Conservation (phyloP, 805 yeast species). For the Cyberlindnera americana region DNA sequence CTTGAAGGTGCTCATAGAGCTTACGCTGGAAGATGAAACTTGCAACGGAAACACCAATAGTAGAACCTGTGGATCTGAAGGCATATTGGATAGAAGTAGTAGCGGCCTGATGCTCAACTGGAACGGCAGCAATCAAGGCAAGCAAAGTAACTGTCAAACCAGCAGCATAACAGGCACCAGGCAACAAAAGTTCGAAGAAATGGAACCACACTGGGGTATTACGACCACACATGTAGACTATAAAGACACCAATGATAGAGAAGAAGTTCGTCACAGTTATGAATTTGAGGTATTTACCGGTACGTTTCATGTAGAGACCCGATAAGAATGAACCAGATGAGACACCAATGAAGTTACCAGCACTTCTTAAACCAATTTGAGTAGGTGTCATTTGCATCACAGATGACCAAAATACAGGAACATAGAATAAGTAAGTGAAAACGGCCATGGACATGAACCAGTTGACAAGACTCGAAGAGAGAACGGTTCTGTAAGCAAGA, state of each 20-base stretch:
- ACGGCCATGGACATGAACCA: conserved; percentile 68
- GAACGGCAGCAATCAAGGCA: conserved; percentile 75
- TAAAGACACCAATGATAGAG: conserved; percentile 44
- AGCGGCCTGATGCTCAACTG: conserved; percentile 67
- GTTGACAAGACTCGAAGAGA: conserved; percentile 61
- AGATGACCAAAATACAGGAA: conserved; percentile 64
- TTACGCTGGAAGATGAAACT: conserved; percentile 60
- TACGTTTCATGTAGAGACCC: conserved; percentile 62
- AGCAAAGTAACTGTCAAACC: conserved; percentile 68
- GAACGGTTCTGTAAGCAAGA: conserved; percentile 52
- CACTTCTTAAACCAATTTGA: conserved; percentile 50
- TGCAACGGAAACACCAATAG: conserved; percentile 71
- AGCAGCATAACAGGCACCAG: conserved; percentile 65
- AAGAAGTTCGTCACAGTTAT: conserved; percentile 40
- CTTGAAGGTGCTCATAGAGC: conserved; percentile 32
- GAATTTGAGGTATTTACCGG: conserved; percentile 60
- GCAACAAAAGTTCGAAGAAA: conserved; percentile 42
- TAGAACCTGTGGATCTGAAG: conserved; percentile 83
- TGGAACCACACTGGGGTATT: conserved; percentile 35
- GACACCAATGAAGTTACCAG: conserved; percentile 63
- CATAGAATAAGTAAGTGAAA: conserved; percentile 60
- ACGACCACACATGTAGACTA: conserved; percentile 29
- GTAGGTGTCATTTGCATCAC: conserved; percentile 52
- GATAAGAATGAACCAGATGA: conserved; percentile 63
- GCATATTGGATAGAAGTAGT: conserved; percentile 90